These are phyloP conservation scores for Cucurbita pepo DNA, from an alignment of 306 rosid genomes.

Conservation along the genomic window DNA sequence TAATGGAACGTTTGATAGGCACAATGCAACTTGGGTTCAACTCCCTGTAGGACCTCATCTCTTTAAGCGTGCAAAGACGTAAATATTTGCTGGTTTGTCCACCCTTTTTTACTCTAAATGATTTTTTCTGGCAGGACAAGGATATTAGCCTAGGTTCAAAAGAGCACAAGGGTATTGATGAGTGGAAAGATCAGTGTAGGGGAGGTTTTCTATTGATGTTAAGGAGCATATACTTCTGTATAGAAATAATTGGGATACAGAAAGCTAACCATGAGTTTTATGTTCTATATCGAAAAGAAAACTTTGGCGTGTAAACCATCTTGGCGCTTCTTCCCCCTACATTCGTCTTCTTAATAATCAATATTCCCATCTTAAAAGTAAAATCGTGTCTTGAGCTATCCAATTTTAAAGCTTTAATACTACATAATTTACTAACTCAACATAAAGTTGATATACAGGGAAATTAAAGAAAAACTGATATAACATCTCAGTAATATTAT, in stretches of 20 bases:
- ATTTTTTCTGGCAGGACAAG: not conserved
- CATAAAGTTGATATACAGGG: no score
- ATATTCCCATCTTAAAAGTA: no score
- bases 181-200: not conserved
- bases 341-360: not conserved
- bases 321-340: not conserved
- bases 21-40: not conserved
- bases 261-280: not conserved
- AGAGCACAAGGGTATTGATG: not conserved
- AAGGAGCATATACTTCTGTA: not conserved
- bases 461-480: no score
- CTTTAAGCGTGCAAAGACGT: not conserved
- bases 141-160: not conserved
- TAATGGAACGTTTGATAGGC: not conserved
- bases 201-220: not conserved
- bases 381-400: no score
- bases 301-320: not conserved
- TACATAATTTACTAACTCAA: no score
- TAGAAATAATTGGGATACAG: not conserved
- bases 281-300: not conserved
- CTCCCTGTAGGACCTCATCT: not conserved
- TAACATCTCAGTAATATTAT: no score
- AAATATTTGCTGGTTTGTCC: not conserved
- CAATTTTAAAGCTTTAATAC: no score
- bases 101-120: not conserved